Base-by-base conservation (phyloP, 2,329 filamentous ascomycete species). In the Ambrosiella beaveri region DNA sequence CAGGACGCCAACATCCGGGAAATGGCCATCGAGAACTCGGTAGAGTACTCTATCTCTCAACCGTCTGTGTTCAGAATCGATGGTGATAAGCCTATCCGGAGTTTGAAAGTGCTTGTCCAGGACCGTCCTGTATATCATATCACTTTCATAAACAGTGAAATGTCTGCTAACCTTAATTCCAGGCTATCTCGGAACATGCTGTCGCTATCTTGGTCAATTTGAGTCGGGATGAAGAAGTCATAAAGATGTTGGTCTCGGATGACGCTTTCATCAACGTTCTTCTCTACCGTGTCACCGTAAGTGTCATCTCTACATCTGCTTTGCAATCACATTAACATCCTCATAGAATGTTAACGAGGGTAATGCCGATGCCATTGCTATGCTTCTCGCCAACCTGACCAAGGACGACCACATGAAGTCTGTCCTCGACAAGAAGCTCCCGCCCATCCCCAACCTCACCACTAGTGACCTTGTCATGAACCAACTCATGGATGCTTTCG, bases 401-500 rank as follows among this genome's bases (percentile, higher is more conserved):
- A 97, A 97, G 71, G 85, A 79, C 61, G 82, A 91, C 64, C 76
- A 75, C 5, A 70, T 95, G 59, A 84, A 85, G 63, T 76, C 77
- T 49, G 74, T 96, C 3, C 70, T 91, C 9, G 74, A 75, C 3
- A 74, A 85, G 58, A 85, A 84, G 65, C 84, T 88, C 62, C 72
- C 78, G 6, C 69, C 84, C 0, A 85, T 88, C 1, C 78, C 82
- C 58, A 75, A 76, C n/a, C 78, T 95, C 6, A 82, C 80, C 5
- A 85, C 81, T 1, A 86, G 88, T 45, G 78, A 83, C 40, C 75
- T 80, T 60, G 83, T 88, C 3, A 80, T 97, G 65, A 89, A 96
- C 68, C 93, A 97, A 70, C 74, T 98, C 37, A 81, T 98, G 68
- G 93, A 97, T 69, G 84, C 94, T 64, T 98, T 98, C 67, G 93